phyloP scores from a whole-genome alignment of 306 rosid genomes.

The Lathyrus sativus region DNA sequence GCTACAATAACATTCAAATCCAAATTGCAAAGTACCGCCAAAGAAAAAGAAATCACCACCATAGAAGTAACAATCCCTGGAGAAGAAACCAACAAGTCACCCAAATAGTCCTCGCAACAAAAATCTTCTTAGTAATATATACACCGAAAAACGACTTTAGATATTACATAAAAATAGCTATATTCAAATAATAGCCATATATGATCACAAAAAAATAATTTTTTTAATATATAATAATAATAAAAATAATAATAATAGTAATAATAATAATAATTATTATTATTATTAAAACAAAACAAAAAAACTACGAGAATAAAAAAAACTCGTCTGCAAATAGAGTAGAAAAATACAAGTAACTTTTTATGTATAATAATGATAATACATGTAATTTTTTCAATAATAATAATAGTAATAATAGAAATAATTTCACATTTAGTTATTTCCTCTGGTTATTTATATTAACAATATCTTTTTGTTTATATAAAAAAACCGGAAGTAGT shows the following conservation, averaged over 20 bases:
- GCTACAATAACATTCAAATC: too few relatives aligned
- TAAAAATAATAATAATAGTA: not conserved
- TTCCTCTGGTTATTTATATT: not conserved
- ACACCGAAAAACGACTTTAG: constrained; percentile 13
- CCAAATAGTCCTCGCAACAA: not conserved
- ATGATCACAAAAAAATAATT: constrained; percentile 14
- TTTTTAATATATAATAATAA: not conserved
- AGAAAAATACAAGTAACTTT: not conserved
- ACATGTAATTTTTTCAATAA: too few relatives aligned
- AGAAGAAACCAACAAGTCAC: too few relatives aligned
- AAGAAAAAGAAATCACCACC: too few relatives aligned
- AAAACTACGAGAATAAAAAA: not conserved
- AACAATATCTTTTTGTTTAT: not conserved
- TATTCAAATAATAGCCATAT: too few relatives aligned
- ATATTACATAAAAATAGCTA: constrained; percentile 8
- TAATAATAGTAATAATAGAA: too few relatives aligned
- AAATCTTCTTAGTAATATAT: constrained; percentile 1
- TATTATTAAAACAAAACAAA: constrained; percentile 14
- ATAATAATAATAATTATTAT: not conserved
- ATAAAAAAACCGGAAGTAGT: not conserved
- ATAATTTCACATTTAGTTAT: constrained; percentile 1
- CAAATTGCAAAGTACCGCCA: too few relatives aligned
- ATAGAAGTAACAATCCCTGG: too few relatives aligned
- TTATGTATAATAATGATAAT: too few relatives aligned
- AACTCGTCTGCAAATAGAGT: not conserved